Conservation (phyloP, 306 rosid species). For the Dalbergia cochinchinensis region DNA sequence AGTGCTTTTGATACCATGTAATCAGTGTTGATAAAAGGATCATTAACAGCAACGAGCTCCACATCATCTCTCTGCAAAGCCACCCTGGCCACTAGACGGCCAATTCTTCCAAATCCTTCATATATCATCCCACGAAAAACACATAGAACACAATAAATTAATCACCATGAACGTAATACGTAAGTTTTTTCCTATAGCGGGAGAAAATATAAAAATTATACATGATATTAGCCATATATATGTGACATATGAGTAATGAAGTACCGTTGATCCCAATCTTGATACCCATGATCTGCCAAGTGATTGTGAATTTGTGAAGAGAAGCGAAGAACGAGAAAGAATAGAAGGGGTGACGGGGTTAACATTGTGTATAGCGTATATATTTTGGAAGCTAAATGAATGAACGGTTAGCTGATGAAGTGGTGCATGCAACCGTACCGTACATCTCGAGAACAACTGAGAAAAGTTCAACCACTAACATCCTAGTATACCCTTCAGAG, state of each 20-base stretch:
- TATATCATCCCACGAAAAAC: slow-evolving; percentile 14
- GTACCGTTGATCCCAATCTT: slow-evolving; percentile 89
- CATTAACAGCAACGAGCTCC: slow-evolving; percentile 75
- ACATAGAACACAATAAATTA: neutral
- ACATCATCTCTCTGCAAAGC: slow-evolving; percentile 70
- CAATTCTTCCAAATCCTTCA: slow-evolving; percentile 79
- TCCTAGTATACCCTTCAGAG: neutral
- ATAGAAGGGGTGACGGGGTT: neutral
- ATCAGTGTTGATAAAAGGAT: slow-evolving; percentile 65
- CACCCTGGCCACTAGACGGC: slow-evolving; percentile 74
- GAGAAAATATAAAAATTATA: too few relatives aligned
- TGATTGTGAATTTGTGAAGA: neutral
- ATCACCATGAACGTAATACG: neutral
- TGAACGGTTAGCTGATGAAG: neutral
- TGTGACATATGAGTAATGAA: neutral
- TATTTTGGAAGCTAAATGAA: neutral
- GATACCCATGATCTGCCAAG: slow-evolving; percentile 34
- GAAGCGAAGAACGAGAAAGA: neutral
- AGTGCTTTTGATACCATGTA: slow-evolving; percentile 53
- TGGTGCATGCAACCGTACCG: neutral
- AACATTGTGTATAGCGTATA: neutral
- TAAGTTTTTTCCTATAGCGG: too few relatives aligned
- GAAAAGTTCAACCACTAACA: neutral
- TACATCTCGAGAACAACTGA: neutral
- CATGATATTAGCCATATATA: neutral